Base-by-base conservation (phyloP, 2,329 filamentous ascomycete species). In the Ascocoryne sarcoides region DNA sequence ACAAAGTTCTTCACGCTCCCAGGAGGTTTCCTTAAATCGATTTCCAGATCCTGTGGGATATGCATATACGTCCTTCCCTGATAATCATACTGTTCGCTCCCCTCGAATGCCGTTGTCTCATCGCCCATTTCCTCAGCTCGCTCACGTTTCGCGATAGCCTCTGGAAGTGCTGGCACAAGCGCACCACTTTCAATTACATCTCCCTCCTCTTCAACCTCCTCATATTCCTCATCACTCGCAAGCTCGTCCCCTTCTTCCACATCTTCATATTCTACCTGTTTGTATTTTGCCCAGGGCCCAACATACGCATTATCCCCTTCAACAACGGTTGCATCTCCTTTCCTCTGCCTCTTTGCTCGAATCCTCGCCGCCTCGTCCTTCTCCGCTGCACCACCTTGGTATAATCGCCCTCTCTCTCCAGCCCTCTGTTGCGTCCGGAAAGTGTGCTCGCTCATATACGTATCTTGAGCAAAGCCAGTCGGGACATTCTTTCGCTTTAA, bases 21-120 rank as follows among this genome's bases (percentile, higher is more conserved):
- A 2, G 12, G n/a, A 32, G 71, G 62, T 64, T 92, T 93, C 49
- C 73, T 75, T 53, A 98, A 69, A 59, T 94, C 84, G 60, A 95
- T 70, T 57, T 87, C 85, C 64, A 95, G 67, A 60, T 95, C 89
- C 61, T 87, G 88, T 3, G 92, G 92, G 33, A 96, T 73, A 64
- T 98, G 92, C 90, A 98, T 95, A 61, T 95, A 98, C 23, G 90
- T 94, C 50, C 92, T 74, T 35, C 92, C 92, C 61, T 93, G 84
- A 66, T 98, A 98, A 62, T 98, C 92, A 68, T 80, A 82, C 64
- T 92, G 70, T 58, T 84, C 71, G 30, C 74, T 73, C 47, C 89
- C 92, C 57, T 95, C 84, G 65, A 96, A 98, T 32, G 79, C 81
- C 32, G 82, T 88, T 38, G 82, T 92, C 66, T 98, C 92, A 18